Base-by-base conservation (phyloP, 305 asterid species). In the Fraxinus greggii region DNA sequence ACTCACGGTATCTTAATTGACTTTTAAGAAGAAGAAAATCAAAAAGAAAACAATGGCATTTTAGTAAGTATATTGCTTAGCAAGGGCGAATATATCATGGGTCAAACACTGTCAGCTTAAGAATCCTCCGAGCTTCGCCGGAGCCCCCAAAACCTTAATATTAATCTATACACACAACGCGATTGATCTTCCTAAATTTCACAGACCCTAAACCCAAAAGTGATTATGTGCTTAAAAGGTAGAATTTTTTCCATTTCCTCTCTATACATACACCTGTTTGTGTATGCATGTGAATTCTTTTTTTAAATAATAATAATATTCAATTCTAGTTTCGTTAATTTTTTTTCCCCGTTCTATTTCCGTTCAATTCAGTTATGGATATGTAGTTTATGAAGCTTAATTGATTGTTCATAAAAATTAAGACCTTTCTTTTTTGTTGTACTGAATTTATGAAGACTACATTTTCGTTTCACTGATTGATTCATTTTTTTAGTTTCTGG, bases 101-200 rank as follows among this genome's bases (percentile, higher is more conserved):
- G 75, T 2, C 1, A 19, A 21, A 28, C 72, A 78, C 29, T 65
- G 76, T 75, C 83, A 82, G 83, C 76, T 81, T 63, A 54, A 48
- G 69, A 80, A 72, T 74, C 78, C 78, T 79, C 85, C 26, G 76
- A 76, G 31, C 80, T 79, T 51, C 61, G 80, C 80, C 83, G 79
- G 83, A 76, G 81, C 82, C 81, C 89, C 77, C 79, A 56, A 85
- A 33, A 72, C 42, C 72, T 77, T 36, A 7, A 77, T 23, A 48
- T 76, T 26, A 65, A 24, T 65, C 73, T 10, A 80, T 77, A 83
- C 75, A 38, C 42, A 80, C 75, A 61, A 7, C 67, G 45, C 85
- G 72, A 72, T 81, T 86, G 89, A 83, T 84, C 82, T 78, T 81
- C 70, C 79, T 73, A 38, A 85, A 63, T 84, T 63, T 78, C 81